Percentiles rank a stretch among this genome's conserved stretches.
phyloP scores from a whole-genome alignment of 2,329 filamentous ascomycete genomes.

The Cordyceps tenuipes region DNA sequence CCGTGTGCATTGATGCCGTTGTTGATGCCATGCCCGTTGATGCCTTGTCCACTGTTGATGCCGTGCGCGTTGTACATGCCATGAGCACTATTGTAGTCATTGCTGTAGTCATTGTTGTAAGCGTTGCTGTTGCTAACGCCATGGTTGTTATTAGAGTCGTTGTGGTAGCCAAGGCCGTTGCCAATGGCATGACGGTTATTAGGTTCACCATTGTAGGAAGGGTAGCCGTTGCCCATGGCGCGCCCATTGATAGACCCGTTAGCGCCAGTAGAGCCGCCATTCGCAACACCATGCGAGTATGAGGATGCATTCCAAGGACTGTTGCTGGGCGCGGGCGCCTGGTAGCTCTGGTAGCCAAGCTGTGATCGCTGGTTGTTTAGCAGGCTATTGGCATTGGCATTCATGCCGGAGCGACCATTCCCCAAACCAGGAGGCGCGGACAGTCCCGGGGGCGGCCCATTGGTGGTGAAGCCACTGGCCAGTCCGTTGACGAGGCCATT shows the following conservation, averaged over 20 bases:
- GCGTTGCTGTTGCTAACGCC: too few relatives aligned
- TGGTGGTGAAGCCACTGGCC: slow-evolving; percentile 57
- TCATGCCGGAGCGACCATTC: slow-evolving; percentile 16
- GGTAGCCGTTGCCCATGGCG: not conserved
- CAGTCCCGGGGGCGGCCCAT: slow-evolving; percentile 75
- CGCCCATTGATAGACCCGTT: not conserved
- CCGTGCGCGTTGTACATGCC: too few relatives aligned
- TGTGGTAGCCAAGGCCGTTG: too few relatives aligned
- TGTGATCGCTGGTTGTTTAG: not conserved
- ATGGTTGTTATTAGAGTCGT: too few relatives aligned
- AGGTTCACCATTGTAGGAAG: not conserved
- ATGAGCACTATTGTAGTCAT: too few relatives aligned
- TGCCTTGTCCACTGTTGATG: too few relatives aligned
- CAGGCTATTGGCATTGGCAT: not conserved
- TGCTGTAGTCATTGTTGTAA: too few relatives aligned
- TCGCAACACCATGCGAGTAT: slow-evolving; percentile 15
- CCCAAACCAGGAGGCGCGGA: slow-evolving; percentile 64
- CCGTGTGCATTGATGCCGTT: too few relatives aligned
- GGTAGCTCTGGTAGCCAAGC: slow-evolving; percentile 14
- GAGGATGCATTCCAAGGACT: slow-evolving; percentile 19
- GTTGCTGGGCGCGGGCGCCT: slow-evolving; percentile 11
- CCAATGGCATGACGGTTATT: not conserved
- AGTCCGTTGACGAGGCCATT: slow-evolving; percentile 21
- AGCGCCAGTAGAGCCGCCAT: not conserved
- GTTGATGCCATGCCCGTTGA: too few relatives aligned